phyloP scores from a whole-genome alignment of 345 rosid genomes.

The Citrus maxima region DNA sequence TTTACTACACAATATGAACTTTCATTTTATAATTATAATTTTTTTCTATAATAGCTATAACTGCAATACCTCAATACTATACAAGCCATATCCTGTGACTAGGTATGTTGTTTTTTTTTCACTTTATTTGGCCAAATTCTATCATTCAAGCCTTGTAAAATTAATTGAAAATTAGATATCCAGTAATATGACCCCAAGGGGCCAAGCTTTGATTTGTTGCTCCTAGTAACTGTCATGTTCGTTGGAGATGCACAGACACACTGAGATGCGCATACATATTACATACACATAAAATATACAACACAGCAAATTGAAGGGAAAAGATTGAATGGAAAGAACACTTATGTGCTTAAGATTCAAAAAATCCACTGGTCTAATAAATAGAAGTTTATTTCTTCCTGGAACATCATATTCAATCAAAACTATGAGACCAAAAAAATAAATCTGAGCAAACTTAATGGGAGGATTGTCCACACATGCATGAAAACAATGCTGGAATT shows the following conservation, averaged over 20 bases:
- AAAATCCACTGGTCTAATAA: not conserved
- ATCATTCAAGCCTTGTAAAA: too few species aligned
- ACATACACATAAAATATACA: not conserved
- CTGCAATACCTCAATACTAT: too few species aligned
- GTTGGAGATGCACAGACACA: too few species aligned
- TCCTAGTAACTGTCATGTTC: too few species aligned
- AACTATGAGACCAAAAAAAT: not conserved
- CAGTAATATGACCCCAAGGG: not conserved
- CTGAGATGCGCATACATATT: not conserved
- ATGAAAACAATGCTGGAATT: constrained; percentile 29
- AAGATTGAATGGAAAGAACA: not conserved
- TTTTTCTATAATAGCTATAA: too few species aligned
- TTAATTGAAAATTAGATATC: too few species aligned
- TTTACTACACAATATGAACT: too few species aligned
- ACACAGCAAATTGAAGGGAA: not conserved
- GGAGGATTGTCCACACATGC: constrained; percentile 35
- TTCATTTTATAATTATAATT: too few species aligned
- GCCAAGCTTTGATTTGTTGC: not conserved
- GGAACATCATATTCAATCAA: constrained; percentile 17
- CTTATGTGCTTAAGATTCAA: not conserved
- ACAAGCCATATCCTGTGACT: too few species aligned
- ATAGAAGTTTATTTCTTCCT: constrained; percentile 5
- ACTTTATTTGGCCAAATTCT: too few species aligned
- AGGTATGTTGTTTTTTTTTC: too few species aligned
- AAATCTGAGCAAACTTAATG: not conserved